Percentiles rank a stretch among this genome's conserved stretches.
These are phyloP conservation scores for Phytophthora pseudosyringae DNA, from an alignment of 352 stramenopile species.

Conservation along the genomic window DNA sequence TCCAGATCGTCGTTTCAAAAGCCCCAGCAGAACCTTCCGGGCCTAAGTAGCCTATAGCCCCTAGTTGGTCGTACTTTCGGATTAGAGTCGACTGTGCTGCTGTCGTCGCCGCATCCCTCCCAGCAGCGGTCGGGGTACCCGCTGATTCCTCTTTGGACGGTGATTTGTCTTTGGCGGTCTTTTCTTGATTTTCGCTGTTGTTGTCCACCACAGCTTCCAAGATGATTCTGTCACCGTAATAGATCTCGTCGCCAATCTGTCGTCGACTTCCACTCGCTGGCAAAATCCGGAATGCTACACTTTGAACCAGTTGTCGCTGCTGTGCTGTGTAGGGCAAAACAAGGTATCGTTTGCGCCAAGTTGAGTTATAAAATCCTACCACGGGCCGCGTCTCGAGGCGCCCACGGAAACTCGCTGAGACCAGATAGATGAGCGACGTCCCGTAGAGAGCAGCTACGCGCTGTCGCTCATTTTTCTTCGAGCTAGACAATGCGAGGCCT, in stretches of 20 bases:
- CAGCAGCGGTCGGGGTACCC: slow-evolving; percentile 10
- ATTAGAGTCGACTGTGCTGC: slow-evolving; percentile 45
- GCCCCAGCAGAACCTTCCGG: slow-evolving; percentile 71
- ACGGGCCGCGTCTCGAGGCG: slow-evolving; percentile 74
- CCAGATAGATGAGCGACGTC: slow-evolving; percentile 71
- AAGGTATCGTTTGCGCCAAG: slow-evolving; percentile 85
- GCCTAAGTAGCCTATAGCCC: slow-evolving; percentile 80
- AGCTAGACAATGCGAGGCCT: slow-evolving; percentile 17
- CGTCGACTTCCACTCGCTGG: slow-evolving; percentile 61
- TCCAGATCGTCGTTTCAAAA: slow-evolving; percentile 89
- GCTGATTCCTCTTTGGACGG: slow-evolving; percentile 24
- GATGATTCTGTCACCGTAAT: slow-evolving; percentile 81
- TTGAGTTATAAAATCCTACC: slow-evolving; percentile 81
- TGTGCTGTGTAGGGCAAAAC: slow-evolving; percentile 77
- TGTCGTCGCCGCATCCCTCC: slow-evolving; percentile 14
- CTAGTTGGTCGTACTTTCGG: slow-evolving; percentile 84
- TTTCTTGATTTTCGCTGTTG: slow-evolving; percentile 19
- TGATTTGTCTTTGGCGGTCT: slow-evolving; percentile 21
- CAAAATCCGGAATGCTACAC: slow-evolving; percentile 78
- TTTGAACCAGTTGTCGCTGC: slow-evolving; percentile 72
- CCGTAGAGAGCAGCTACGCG: slow-evolving; percentile 65
- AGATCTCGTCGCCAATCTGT: slow-evolving; percentile 68
- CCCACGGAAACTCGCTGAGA: slow-evolving; percentile 78
- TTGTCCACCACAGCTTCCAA: slow-evolving; percentile 58
- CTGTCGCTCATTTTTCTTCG: slow-evolving; percentile 37